phyloP scores from a whole-genome alignment of 768 basidiomycete species.

The Pulveroboletus sp. region DNA sequence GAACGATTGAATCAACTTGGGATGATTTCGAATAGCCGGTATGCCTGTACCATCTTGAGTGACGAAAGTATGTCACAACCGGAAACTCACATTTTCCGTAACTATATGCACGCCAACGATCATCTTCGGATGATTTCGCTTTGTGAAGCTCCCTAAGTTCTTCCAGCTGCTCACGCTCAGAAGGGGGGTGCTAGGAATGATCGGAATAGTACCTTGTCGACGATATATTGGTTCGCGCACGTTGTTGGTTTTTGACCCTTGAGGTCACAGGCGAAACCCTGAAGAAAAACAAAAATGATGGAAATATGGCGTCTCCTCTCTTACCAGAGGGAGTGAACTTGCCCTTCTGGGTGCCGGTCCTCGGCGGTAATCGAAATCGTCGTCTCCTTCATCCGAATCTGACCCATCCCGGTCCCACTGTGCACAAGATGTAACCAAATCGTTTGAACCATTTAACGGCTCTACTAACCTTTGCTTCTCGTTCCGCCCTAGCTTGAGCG shows the following conservation, averaged over 20 bases:
- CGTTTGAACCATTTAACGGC: not conserved
- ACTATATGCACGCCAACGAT: conserved; percentile 62
- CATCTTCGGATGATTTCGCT: conserved; percentile 53
- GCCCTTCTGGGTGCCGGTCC: conserved; percentile 30
- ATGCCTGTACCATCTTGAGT: conserved; percentile 44
- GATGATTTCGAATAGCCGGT: conserved; percentile 50
- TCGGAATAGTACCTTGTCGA: conserved; percentile 54
- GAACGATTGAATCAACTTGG: conserved; percentile 52
- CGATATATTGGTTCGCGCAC: conserved; percentile 67
- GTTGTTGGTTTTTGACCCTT: conserved; percentile 33
- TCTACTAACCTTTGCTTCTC: conserved; percentile 39
- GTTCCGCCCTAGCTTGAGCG: conserved; percentile 48
- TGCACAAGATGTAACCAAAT: conserved; percentile 4
- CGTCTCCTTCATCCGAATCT: conserved; percentile 32
- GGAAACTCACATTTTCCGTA: conserved; percentile 59
- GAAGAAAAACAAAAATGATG: not conserved
- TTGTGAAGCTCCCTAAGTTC: conserved; percentile 65
- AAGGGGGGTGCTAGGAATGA: not conserved
- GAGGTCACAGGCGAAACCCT: conserved; percentile 70
- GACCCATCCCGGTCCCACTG: conserved; percentile 36
- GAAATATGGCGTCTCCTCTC: not conserved
- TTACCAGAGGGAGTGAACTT: conserved; percentile 1
- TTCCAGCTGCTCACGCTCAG: conserved; percentile 44
- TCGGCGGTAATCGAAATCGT: conserved; percentile 12
- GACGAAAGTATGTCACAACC: not conserved